These are phyloP conservation scores for Dichomitus squalens DNA, from an alignment of 1,284 basidiomycete genomes.

Conservation along the genomic window DNA sequence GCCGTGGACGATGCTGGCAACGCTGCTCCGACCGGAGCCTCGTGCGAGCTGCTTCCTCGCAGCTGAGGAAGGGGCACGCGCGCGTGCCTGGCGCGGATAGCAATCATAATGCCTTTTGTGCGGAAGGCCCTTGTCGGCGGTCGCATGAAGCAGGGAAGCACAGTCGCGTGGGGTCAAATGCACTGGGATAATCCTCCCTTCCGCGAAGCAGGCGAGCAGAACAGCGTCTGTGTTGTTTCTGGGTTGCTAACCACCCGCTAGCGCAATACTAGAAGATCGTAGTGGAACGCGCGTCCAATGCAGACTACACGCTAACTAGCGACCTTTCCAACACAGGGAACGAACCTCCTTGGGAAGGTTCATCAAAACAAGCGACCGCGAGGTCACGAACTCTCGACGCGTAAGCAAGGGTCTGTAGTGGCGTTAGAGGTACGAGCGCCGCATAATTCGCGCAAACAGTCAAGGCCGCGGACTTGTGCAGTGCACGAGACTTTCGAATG, in stretches of 20 bases:
- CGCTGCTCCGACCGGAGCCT: not conserved
- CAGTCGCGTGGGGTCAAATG: not conserved
- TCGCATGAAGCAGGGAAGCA: not conserved
- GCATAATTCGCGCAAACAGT: not conserved
- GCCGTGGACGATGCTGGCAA: not conserved
- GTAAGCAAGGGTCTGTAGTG: not conserved
- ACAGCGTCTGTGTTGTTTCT: not conserved
- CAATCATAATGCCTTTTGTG: not conserved
- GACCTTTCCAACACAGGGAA: not conserved
- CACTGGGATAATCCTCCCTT: not conserved
- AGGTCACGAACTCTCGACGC: not conserved
- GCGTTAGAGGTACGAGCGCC: not conserved
- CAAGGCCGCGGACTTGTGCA: not conserved
- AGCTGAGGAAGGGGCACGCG: not conserved
- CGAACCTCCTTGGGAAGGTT: not conserved
- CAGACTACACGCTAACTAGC: not conserved
- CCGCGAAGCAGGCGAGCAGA: not conserved
- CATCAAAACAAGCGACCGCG: not conserved
- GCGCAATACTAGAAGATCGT: not conserved
- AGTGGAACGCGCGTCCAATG: not conserved
- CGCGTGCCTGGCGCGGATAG: slow-evolving; percentile 3
- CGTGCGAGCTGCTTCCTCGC: not conserved
- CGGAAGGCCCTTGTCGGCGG: not conserved
- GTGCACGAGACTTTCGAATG: not conserved
- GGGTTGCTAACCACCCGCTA: slow-evolving; percentile 1